Evolutionary conservation across 2,329 filamentous ascomycete genomes (phyloP).

Genomic region (Xylariomycetidae sp.): DNA sequence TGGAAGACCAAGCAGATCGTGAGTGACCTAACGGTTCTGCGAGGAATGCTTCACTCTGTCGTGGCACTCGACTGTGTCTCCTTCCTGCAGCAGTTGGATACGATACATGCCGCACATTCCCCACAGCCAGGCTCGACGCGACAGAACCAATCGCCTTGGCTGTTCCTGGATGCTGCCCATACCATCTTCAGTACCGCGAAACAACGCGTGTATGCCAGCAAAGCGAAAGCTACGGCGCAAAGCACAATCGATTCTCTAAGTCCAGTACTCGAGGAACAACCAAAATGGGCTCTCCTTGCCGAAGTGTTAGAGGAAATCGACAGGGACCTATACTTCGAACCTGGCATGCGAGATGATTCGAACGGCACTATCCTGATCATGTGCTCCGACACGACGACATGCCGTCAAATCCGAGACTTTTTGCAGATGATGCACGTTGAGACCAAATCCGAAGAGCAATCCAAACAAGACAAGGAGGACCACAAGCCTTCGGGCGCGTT

Average conservation of each 20-base stretch:
- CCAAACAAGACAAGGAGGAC: slow-evolving; percentile 37
- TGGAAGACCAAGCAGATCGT: slow-evolving; percentile 95
- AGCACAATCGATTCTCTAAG: slow-evolving; percentile 56
- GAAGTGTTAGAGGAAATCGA: slow-evolving; percentile 93
- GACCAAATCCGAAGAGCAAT: slow-evolving; percentile 39
- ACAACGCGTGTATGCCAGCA: slow-evolving; percentile 75
- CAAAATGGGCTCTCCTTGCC: slow-evolving; percentile 87
- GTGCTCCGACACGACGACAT: slow-evolving; percentile 84
- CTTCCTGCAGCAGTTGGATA: slow-evolving; percentile 90
- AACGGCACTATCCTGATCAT: slow-evolving; percentile 93
- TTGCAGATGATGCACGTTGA: slow-evolving; percentile 83
- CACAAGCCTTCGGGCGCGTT: slow-evolving; percentile 68
- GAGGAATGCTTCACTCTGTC: slow-evolving; percentile 74
- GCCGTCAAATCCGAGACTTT: slow-evolving; percentile 83
- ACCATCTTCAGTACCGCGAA: slow-evolving; percentile 90
- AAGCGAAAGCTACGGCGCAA: slow-evolving; percentile 45
- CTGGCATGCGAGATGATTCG: slow-evolving; percentile 68
- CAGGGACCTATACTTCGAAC: slow-evolving; percentile 79
- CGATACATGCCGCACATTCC: slow-evolving; percentile 83
- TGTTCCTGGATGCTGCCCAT: slow-evolving; percentile 91
- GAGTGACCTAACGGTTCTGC: slow-evolving; percentile 75
- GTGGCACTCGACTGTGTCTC: slow-evolving; percentile 84
- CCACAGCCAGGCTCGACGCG: slow-evolving; percentile 81
- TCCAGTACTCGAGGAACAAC: slow-evolving; percentile 86
- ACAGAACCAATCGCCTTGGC: slow-evolving; percentile 89